Evolutionary conservation across 108 stramenopile species (phyloP), one percentile per base, ranked within the genome.

Genomic region (Bacterosira constricta): DNA sequence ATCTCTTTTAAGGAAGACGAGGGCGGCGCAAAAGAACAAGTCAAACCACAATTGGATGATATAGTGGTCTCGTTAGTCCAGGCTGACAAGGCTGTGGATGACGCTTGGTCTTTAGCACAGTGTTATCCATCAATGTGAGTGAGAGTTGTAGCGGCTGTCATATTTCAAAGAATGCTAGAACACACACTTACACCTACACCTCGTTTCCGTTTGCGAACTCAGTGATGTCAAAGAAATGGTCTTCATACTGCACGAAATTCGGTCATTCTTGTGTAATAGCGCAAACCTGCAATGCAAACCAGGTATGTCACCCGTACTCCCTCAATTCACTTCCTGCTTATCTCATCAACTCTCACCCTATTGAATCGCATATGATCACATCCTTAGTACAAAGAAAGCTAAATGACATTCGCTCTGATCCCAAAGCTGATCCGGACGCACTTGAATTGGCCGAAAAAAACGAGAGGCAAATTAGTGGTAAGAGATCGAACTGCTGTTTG

Each of bases 361-460:
- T n/a, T n/a, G n/a, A n/a, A n/a, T n/a, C n/a, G n/a, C n/a, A n/a
- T n/a, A n/a, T n/a, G n/a, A 41, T 6, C 13, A 1, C 7, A 47
- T 13, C 11, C 41, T 41, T 21, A 71, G 57, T 63, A 2, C 60
- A 69, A 47, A 62, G 76, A 46, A 77, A 63, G 23, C 42, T 77
- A n/a, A 34, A 12, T 7, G 57, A 37, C 12, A 7, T 77, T 37
- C 67, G 55, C 26, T 23, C 67, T 7, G 62, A 77, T 36, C 47
- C 76, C 1, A 77, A 77, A 36, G 53, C 76, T n/a, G 68, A 69
- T 31, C 32, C 51, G 13, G 17, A 38, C n/a, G 31, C 46, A 13
- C 12, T 77, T 9, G n/a, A 12, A 13, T 20, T 38, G 13, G 41
- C 53, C 9, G 53, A 63, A 39, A 35, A 63, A 26, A 23, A 21